A percentile compares a stretch with the other conserved stretches of the same genome.
phyloP scores from a whole-genome alignment of 164 flowering plant genomes.

The Aristolochia fimbriata region DNA sequence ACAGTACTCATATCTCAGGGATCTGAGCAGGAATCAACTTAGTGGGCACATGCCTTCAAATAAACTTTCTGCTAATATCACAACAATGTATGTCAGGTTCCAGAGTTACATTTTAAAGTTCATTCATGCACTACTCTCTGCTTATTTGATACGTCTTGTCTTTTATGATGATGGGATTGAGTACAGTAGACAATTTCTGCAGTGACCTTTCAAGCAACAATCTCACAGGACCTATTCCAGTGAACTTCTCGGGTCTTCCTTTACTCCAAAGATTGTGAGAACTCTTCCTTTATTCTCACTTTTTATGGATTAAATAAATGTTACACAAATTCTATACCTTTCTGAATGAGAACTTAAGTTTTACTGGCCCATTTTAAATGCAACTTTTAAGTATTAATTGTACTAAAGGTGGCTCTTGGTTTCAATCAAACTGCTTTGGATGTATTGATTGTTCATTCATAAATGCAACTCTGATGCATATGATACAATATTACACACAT shows the following conservation, averaged over 20 bases:
- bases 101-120: too few species aligned
- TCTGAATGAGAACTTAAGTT: not conserved
- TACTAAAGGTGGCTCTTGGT: not conserved
- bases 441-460: too few species aligned
- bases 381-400: not conserved
- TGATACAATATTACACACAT: not conserved
- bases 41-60: conserved; percentile 52
- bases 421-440: not conserved
- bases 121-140: not conserved
- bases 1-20: conserved; percentile 34
- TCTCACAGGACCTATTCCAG: conserved; percentile 62
- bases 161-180: not conserved
- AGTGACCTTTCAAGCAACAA: conserved; percentile 61
- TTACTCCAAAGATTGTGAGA: conserved; percentile 70
- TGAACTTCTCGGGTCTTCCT: conserved; percentile 52
- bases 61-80: conserved; percentile 47
- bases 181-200: conserved; percentile 21
- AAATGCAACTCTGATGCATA: not conserved
- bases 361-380: not conserved
- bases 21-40: conserved; percentile 70
- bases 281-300: conserved; percentile 3
- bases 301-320: not conserved
- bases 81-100: conserved; percentile 48
- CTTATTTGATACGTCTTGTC: not conserved
- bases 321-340: not conserved